Evolutionary conservation across 1,139 yeast species (phyloP).

Genomic region (Chernovozyma sophiae-reginae): DNA sequence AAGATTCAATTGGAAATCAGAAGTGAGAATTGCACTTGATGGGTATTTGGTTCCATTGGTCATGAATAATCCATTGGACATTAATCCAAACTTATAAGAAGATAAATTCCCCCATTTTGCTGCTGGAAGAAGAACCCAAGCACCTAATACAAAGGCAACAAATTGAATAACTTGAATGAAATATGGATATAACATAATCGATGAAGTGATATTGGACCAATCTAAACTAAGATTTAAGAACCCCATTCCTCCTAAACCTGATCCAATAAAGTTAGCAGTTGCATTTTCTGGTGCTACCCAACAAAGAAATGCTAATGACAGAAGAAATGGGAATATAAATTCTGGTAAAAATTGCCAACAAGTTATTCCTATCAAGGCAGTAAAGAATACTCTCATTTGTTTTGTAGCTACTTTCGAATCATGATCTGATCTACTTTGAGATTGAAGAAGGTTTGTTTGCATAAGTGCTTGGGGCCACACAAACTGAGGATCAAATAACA

Average conservation of each 20-base stretch:
- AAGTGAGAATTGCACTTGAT: constrained; percentile 26
- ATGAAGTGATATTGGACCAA: too few species aligned
- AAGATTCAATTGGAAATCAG: constrained; percentile 27
- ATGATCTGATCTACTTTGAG: constrained; percentile 23
- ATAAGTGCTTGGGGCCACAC: constrained; percentile 46
- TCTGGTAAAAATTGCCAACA: constrained; percentile 45
- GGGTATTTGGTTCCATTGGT: constrained; percentile 33
- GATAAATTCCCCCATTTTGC: constrained; percentile 31
- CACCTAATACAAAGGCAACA: constrained; percentile 34
- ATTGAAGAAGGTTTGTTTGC: constrained; percentile 41
- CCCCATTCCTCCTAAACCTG: constrained; percentile 47
- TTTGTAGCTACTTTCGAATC: constrained; percentile 17
- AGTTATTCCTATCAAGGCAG: constrained; percentile 26
- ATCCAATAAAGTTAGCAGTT: constrained; percentile 36
- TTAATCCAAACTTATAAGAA: constrained; percentile 29
- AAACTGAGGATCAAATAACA: constrained; percentile 41
- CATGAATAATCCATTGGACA: constrained; percentile 36
- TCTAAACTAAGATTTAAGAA: constrained; percentile 38
- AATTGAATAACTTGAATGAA: too few species aligned
- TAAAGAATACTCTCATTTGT: constrained; percentile 32
- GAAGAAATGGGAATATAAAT: constrained; percentile 36
- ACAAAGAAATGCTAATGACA: constrained; percentile 39
- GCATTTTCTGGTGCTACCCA: constrained; percentile 39
- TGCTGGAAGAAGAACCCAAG: constrained; percentile 41
- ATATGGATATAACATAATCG: too few species aligned